Conservation (phyloP, 2,329 filamentous ascomycete genomes). For the Akanthomyces muscarius region DNA sequence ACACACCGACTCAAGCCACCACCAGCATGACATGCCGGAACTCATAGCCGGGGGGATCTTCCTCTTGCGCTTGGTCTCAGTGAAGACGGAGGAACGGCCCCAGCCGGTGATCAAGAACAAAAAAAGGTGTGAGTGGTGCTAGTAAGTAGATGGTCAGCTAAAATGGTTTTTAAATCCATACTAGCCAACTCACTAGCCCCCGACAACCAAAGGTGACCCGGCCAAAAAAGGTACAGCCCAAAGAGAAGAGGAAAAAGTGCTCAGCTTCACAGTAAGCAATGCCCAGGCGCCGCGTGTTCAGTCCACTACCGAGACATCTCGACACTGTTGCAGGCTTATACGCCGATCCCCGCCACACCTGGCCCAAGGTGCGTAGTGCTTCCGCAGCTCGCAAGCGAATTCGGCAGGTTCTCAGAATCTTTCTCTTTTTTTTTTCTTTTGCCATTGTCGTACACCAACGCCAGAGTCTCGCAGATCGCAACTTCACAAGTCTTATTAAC, state of each 20-base stretch:
- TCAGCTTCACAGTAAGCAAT: neutral
- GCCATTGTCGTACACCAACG: too few species aligned
- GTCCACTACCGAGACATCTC: neutral
- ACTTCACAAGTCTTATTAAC: too few species aligned
- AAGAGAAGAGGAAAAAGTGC: neutral
- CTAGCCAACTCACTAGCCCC: too few species aligned
- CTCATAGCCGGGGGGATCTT: too few species aligned
- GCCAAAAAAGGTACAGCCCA: too few species aligned
- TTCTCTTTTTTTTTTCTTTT: too few species aligned
- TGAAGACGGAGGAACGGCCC: neutral
- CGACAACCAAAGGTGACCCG: too few species aligned
- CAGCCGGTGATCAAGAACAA: neutral
- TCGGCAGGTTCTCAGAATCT: too few species aligned
- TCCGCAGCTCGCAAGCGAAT: too few species aligned
- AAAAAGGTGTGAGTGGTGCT: neutral
- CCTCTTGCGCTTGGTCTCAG: neutral
- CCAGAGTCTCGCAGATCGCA: too few species aligned
- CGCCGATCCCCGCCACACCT: slow-evolving; percentile 7
- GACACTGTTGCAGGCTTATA: neutral
- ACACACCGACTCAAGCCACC: too few species aligned
- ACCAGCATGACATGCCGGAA: too few species aligned
- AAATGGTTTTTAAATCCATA: neutral
- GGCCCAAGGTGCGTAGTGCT: neutral
- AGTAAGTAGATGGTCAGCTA: neutral
- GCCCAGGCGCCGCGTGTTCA: neutral